Evolutionary conservation across 2,329 filamentous ascomycete genomes (phyloP), one percentile per base, ranked within the genome.

Genomic region (Sphaceloma murrayae): DNA sequence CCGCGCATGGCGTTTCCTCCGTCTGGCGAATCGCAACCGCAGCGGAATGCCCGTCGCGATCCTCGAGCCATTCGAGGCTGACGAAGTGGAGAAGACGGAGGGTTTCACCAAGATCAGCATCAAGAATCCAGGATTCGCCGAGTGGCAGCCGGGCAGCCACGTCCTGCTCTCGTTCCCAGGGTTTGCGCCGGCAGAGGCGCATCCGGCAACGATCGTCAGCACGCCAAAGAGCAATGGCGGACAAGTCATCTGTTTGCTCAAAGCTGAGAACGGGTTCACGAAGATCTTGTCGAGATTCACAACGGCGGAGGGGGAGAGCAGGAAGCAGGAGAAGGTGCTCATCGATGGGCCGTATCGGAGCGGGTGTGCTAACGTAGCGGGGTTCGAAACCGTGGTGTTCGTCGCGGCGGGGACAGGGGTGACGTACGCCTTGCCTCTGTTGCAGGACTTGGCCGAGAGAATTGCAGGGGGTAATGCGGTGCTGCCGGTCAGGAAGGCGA

Each of bases 81-180:
- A 8, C 13, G 36, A 40, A 19, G 22, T 16, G 2, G 24, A 27
- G 10, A 9, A 17, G n/a, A 55, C 52, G 43, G 62, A 58, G n/a
- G 58, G 58, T 8, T 61, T 61, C 4, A 66, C 63, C 2, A 61
- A 58, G 45, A 48, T 66, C 18, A 52, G 51, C n/a, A 50, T 66
- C 7, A 53, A 56, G 2, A 60, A 56, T 43, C 55, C 58, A 16
- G 34, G 56, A 1, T 55, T 65, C 49, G 62, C 57, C 31, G 53
- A 52, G 3, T 66, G 63, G 62, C 51, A 42, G 9, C 58, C 63
- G 11, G 58, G 56, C 8, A 49, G 50, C 5, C 52, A 54, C 21
- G 51, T 56, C 4, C 46, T 55, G 22, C 51, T 58, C 18, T 54
- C 54, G 1, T 48, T 57, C 7, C 56, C 54, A 5, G 45, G 47